Evolutionary conservation across 331 rosid species (phyloP).

Genomic region (Dryas integrifolia): DNA sequence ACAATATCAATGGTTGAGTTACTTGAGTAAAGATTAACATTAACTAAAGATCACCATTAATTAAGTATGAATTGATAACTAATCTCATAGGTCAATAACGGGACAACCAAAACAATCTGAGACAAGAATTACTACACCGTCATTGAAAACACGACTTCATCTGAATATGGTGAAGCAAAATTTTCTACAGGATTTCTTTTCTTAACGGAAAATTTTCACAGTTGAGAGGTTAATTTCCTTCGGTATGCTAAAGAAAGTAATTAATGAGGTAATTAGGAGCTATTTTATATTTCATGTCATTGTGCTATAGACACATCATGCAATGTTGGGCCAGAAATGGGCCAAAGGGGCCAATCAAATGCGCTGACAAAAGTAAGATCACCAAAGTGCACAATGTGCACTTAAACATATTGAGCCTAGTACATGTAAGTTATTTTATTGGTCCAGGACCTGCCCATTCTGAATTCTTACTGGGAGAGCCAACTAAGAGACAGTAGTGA

Average conservation of each 20-base stretch:
- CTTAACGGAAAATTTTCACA: too few species aligned
- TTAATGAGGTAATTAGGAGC: too few species aligned
- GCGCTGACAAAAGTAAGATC: background rate
- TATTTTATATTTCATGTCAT: too few species aligned
- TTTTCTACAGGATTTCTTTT: too few species aligned
- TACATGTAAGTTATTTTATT: background rate
- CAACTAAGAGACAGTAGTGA: background rate
- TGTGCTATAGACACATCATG: too few species aligned
- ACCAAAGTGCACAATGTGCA: background rate
- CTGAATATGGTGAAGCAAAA: background rate
- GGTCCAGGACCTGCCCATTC: background rate
- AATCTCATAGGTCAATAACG: background rate
- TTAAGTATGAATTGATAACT: background rate
- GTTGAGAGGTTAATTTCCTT: too few species aligned
- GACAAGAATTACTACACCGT: too few species aligned
- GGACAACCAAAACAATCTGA: background rate
- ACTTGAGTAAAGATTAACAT: too few species aligned
- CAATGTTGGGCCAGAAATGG: too few species aligned
- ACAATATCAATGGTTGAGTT: too few species aligned
- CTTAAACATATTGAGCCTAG: background rate
- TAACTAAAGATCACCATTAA: too few species aligned
- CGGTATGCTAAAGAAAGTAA: too few species aligned
- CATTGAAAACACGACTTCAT: background rate
- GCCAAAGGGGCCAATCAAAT: background rate
- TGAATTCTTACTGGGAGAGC: background rate